Evolutionary conservation across 495 filamentous ascomycete species (phyloP).

Genomic region (Lichenothelia convexa): DNA sequence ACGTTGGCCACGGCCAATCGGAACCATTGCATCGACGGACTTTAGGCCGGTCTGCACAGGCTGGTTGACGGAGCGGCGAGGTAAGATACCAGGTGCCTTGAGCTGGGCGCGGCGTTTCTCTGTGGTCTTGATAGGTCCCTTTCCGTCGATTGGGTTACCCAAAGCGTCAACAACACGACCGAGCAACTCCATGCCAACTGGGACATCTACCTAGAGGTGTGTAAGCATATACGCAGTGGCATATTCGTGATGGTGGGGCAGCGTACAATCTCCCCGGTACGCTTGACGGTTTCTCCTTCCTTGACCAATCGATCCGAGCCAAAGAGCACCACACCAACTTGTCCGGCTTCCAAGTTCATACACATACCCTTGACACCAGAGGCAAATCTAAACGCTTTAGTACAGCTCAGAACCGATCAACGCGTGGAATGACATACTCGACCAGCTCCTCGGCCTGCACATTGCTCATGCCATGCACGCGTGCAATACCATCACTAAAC

Average conservation of each 20-base stretch:
- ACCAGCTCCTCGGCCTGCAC: slow-evolving; percentile 99
- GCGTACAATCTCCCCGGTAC: slow-evolving; percentile 96
- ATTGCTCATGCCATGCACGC: slow-evolving; percentile 99
- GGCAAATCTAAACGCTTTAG: slow-evolving; percentile 54
- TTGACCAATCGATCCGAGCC: slow-evolving; percentile 99
- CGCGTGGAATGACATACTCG: slow-evolving; percentile 52
- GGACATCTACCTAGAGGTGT: slow-evolving; percentile 68
- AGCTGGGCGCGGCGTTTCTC: slow-evolving; percentile 93
- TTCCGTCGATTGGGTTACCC: slow-evolving; percentile 97
- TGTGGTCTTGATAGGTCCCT: slow-evolving; percentile 82
- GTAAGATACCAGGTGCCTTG: slow-evolving; percentile 97
- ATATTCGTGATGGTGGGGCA: neutral
- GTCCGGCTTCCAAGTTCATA: slow-evolving; percentile 99
- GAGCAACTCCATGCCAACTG: slow-evolving; percentile 79
- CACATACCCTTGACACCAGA: slow-evolving; percentile 99
- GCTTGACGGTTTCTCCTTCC: slow-evolving; percentile 98
- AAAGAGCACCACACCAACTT: slow-evolving; percentile 99
- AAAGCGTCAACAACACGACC: slow-evolving; percentile 97
- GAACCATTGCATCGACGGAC: slow-evolving; percentile 98
- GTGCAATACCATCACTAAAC: slow-evolving; percentile 96
- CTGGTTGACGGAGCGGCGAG: slow-evolving; percentile 90
- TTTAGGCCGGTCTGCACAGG: slow-evolving; percentile 98
- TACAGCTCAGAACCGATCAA: slow-evolving; percentile 14
- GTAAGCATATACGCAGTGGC: slow-evolving; percentile 9
- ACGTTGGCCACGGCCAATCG: slow-evolving; percentile 98